Base-by-base conservation (phyloP, 495 filamentous ascomycete species). In the Podospora pseudopauciseta region DNA sequence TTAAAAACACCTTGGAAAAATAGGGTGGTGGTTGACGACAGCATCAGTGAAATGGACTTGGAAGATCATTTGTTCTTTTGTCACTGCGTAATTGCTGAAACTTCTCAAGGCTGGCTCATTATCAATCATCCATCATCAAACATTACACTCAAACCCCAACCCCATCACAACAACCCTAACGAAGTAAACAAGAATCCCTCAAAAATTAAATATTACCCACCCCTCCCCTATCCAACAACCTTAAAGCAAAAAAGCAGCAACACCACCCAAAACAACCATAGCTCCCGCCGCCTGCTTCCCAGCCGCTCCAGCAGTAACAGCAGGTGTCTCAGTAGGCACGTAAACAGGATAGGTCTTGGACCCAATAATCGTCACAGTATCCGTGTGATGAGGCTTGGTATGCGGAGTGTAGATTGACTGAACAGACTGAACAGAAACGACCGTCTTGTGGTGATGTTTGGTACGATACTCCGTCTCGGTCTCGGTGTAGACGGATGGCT, bases 221-320 rank as follows among this genome's bases (percentile, higher is more conserved):
- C 30, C 30, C 30, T 4, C 30, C 30, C 30, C 4, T 6, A 5
- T 13, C 28, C 13, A 26, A 9, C 32, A 67, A 28, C 59, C 55
- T 27, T 57, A 73, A 55, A 68, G 11, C 18, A 74, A 63, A 9
- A 57, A 63, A 4, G 49, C 69, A 4, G 60, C 71, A 20, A 68
- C n/a, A 2, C 34, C 64, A 4, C 67, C 73, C 0, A 75, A 18
- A 3, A 70, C n/a, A 0, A 59, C 64, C 63, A 75, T 32, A 3
- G 63, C 69, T 0, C 69, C 73, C 39, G 49, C 66, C 16, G 66
- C 73, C 30, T 64, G 26, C 20, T 68, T 68, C 13, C 27, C 44
- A 16, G 57, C 69, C 2, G 67, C 71, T 0, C 49, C 72, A 1
- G 68, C 67, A 2, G 71, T 67, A 0, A 56, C 58, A 2, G 65